Evolutionary conservation across 495 filamentous ascomycete genomes (phyloP).

Genomic region (Elaphomyces granulatus): DNA sequence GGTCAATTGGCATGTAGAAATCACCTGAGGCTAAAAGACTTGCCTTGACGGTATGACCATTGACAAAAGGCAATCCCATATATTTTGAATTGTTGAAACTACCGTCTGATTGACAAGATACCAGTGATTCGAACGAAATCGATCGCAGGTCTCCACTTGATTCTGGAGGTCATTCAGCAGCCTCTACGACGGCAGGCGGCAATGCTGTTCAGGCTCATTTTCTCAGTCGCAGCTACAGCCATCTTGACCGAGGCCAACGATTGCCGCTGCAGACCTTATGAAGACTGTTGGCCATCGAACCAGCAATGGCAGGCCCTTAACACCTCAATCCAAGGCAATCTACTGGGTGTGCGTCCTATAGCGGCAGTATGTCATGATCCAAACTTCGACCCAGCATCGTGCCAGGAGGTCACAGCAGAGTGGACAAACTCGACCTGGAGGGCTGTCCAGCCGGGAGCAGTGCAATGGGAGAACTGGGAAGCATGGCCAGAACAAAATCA

Average conservation of each 20-base stretch:
- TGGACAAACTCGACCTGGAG: constrained; percentile 19
- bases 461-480: constrained; percentile 32
- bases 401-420: constrained; percentile 10
- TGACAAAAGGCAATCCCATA: no score
- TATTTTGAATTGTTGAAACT: no score
- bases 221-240: neutral
- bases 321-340: constrained; percentile 3
- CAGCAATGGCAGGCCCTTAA: constrained; percentile 6
- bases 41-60: no score
- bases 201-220: neutral
- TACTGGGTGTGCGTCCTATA: constrained; percentile 25
- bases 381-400: constrained; percentile 15
- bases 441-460: constrained; percentile 25
- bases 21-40: no score
- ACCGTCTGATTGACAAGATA: no score
- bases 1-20: no score
- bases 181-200: no score
- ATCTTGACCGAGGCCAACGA: neutral
- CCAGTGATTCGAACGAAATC: no score
- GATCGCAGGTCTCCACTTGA: no score
- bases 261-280: constrained; percentile 7
- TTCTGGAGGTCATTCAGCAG: no score
- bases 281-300: constrained; percentile 6
- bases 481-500: constrained; percentile 39
- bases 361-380: constrained; percentile 28